Conservation (phyloP, 164 flowering plant genomes). For the Nymphaea colorata region DNA sequence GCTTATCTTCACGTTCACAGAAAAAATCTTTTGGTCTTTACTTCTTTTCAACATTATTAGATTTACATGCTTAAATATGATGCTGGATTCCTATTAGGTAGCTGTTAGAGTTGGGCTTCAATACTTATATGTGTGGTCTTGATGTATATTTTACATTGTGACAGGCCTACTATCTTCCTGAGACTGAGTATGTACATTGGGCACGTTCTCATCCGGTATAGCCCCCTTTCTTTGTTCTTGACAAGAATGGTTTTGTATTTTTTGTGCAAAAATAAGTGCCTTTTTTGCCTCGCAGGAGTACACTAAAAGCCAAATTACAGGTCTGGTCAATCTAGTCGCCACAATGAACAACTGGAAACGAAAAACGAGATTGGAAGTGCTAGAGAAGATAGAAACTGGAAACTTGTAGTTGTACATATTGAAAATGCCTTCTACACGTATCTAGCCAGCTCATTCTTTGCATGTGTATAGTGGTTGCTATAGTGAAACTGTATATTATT, state of each 20-base stretch:
- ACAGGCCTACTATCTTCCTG: conserved; percentile 98
- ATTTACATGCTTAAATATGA: too few relatives aligned
- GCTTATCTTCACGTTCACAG: too few relatives aligned
- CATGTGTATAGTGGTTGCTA: background rate
- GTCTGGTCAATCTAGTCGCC: conserved; percentile 85
- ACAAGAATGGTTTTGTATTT: background rate
- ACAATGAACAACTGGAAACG: conserved; percentile 93
- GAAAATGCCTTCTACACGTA: conserved; percentile 5
- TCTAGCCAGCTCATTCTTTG: background rate
- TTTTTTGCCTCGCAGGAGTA: conserved; percentile 55
- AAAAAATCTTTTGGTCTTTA: too few relatives aligned
- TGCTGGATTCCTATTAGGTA: too few relatives aligned
- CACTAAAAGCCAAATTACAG: conserved; percentile 65
- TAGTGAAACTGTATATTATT: background rate
- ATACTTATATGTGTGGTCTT: background rate
- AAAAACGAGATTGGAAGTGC: conserved; percentile 72
- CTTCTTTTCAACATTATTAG: too few relatives aligned
- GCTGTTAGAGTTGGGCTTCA: background rate
- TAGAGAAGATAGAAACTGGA: conserved; percentile 64
- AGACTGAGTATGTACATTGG: conserved; percentile 94
- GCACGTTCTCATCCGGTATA: conserved; percentile 87
- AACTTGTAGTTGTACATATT: conserved; percentile 3
- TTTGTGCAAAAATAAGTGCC: background rate
- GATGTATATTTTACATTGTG: background rate
- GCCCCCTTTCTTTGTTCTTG: background rate